phyloP scores from a whole-genome alignment of 108 stramenopile genomes.

The Chaetoceros tenuissimus region DNA sequence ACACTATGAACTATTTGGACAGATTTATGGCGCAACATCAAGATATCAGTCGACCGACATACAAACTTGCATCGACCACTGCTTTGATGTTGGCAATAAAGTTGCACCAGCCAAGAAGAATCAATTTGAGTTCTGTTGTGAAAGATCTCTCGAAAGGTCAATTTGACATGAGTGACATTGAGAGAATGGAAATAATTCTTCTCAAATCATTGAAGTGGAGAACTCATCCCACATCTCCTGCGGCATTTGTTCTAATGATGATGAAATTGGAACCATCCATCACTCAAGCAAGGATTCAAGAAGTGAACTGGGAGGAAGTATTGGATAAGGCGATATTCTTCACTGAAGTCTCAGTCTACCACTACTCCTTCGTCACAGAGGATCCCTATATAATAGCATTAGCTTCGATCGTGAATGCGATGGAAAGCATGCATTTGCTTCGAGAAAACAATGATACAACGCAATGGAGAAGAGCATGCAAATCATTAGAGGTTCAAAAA shows the following conservation, averaged over 20 bases:
- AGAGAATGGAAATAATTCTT: background rate
- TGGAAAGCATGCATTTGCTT: too few relatives aligned
- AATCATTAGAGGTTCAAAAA: too few relatives aligned
- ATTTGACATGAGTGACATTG: background rate
- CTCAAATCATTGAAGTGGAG: background rate
- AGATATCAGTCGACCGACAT: constrained; percentile 15
- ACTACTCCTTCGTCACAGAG: constrained; percentile 2
- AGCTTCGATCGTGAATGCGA: constrained; percentile 9
- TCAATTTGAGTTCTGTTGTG: background rate
- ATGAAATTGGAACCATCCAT: background rate
- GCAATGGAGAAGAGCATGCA: too few relatives aligned
- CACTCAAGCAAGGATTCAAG: background rate
- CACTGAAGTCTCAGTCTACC: background rate
- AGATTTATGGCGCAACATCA: constrained; percentile 24
- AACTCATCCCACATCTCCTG: background rate
- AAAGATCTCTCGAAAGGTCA: background rate
- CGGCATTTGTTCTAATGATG: background rate
- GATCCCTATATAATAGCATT: constrained; percentile 6
- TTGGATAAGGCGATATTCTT: constrained; percentile 1
- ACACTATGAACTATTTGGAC: constrained; percentile 53
- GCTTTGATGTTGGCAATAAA: constrained; percentile 63
- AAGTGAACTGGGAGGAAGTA: background rate
- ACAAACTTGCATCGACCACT: constrained; percentile 59
- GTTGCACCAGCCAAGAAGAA: constrained; percentile 29
- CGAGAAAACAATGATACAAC: too few relatives aligned